These are phyloP conservation scores for Mortierella polycephala DNA, from an alignment of 371 early-diverging fungal species.

Conservation along the genomic window DNA sequence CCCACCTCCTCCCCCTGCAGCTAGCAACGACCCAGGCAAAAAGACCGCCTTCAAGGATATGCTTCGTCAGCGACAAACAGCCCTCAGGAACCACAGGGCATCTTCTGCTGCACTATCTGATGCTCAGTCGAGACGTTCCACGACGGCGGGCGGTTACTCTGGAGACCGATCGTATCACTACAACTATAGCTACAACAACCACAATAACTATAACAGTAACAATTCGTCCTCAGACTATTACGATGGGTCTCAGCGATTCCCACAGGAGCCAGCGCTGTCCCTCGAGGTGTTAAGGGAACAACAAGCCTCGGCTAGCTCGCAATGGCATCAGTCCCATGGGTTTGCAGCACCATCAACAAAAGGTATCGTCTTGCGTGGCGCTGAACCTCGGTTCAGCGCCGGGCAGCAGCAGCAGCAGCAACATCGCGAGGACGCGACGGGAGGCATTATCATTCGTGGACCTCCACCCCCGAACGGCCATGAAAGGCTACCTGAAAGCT, in stretches of 20 bases:
- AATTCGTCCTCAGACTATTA: too few relatives aligned
- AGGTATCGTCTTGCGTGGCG: background rate
- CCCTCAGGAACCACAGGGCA: slow-evolving; percentile 27
- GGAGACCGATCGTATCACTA: slow-evolving; percentile 12
- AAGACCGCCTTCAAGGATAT: slow-evolving; percentile 35
- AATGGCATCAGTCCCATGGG: background rate
- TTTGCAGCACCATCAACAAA: too few relatives aligned
- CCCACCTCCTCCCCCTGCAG: background rate
- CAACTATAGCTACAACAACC: background rate
- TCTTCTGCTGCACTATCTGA: slow-evolving; percentile 22
- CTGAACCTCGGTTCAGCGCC: background rate
- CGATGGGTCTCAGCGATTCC: background rate
- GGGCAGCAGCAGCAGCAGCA: background rate
- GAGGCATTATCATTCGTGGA: slow-evolving; percentile 20
- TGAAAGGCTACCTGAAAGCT: background rate
- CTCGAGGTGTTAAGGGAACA: slow-evolving; percentile 22
- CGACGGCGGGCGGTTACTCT: background rate
- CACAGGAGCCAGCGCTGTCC: slow-evolving; percentile 27
- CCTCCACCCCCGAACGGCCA: background rate
- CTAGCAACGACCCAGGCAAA: slow-evolving; percentile 5
- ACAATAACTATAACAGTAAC: too few relatives aligned
- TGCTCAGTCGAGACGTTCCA: slow-evolving; percentile 28
- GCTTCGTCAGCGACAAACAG: slow-evolving; percentile 36
- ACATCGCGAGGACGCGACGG: background rate
- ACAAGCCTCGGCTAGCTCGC: slow-evolving; percentile 11